Conservation (phyloP, 2,329 filamentous ascomycete genomes). For the Fusarium hainanense region DNA sequence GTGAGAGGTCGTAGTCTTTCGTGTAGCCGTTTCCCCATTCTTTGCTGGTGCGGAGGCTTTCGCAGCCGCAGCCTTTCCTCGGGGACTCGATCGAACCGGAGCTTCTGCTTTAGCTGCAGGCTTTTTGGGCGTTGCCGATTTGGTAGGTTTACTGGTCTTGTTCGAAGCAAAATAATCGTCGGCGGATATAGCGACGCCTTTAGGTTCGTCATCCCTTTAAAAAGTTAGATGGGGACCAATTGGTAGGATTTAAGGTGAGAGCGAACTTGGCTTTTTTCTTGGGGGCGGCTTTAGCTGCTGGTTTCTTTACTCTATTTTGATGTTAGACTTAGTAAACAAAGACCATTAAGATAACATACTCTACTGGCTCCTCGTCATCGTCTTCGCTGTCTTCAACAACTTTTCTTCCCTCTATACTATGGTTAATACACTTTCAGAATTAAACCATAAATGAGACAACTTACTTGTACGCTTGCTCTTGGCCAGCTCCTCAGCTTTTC, state of each 20-base stretch:
- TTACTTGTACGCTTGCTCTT: constrained; percentile 60
- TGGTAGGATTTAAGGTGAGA: background rate
- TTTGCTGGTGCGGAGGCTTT: constrained; percentile 46
- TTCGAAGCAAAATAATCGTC: constrained; percentile 67
- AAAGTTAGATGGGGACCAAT: constrained; percentile 8
- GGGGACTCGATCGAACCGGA: constrained; percentile 65
- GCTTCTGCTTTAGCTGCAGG: constrained; percentile 54
- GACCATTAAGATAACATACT: constrained; percentile 55
- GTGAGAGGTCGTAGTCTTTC: constrained; percentile 55
- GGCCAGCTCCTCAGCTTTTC: constrained; percentile 58
- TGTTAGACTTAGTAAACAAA: constrained; percentile 21
- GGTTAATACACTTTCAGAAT: constrained; percentile 30
- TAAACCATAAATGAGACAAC: constrained; percentile 34
- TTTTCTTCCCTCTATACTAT: constrained; percentile 65
- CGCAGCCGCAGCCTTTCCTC: constrained; percentile 55
- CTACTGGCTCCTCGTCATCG: constrained; percentile 70
- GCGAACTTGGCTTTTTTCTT: constrained; percentile 68
- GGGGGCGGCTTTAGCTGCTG: constrained; percentile 57
- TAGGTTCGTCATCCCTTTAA: constrained; percentile 54
- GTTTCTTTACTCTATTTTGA: constrained; percentile 61
- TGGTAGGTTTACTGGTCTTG: constrained; percentile 55
- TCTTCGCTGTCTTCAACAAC: constrained; percentile 86
- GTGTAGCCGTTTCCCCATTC: constrained; percentile 53
- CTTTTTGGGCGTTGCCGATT: constrained; percentile 56
- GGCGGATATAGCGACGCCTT: constrained; percentile 64